Conservation (phyloP, 495 filamentous ascomycete genomes). For the Talaromyces stipitatus region DNA sequence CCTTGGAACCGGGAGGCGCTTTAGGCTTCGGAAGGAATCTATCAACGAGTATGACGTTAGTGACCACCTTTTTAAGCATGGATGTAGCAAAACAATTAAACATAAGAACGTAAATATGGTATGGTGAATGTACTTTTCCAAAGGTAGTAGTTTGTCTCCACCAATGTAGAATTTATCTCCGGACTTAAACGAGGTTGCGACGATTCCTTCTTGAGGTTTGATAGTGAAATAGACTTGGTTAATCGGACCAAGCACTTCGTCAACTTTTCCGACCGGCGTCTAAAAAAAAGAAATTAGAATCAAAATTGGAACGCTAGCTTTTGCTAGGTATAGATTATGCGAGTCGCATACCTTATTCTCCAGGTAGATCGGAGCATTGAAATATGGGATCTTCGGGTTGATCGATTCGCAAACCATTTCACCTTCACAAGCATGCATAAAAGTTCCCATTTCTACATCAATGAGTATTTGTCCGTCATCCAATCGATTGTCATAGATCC, state of each 20-base stretch:
- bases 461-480: constrained; percentile 12
- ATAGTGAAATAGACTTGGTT: constrained; percentile 98
- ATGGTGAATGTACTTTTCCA: constrained; percentile 58
- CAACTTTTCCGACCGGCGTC: constrained; percentile 53
- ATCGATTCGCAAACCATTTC: constrained; percentile 92
- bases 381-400: constrained; percentile 95
- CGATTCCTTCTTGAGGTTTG: constrained; percentile 92
- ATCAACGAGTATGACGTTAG: constrained; percentile 11
- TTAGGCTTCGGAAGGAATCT: constrained; percentile 94
- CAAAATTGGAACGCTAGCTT: not conserved
- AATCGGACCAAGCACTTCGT: constrained; percentile 75
- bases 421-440: constrained; percentile 90
- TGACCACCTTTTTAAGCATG: constrained; percentile 4
- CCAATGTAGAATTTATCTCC: constrained; percentile 98
- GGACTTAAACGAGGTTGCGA: constrained; percentile 85
- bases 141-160: constrained; percentile 84
- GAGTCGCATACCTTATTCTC: constrained; percentile 75
- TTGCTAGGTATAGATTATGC: not conserved
- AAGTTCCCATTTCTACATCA: constrained; percentile 73
- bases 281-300: constrained; percentile 20
- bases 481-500: constrained; percentile 4
- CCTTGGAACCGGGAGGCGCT: constrained; percentile 65
- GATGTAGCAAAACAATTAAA: not conserved
- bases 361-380: constrained; percentile 97
- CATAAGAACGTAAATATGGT: not conserved